These are phyloP conservation scores for Colletotrichum brevisporum DNA, from an alignment of 2,329 filamentous ascomycete genomes.

Conservation along the genomic window DNA sequence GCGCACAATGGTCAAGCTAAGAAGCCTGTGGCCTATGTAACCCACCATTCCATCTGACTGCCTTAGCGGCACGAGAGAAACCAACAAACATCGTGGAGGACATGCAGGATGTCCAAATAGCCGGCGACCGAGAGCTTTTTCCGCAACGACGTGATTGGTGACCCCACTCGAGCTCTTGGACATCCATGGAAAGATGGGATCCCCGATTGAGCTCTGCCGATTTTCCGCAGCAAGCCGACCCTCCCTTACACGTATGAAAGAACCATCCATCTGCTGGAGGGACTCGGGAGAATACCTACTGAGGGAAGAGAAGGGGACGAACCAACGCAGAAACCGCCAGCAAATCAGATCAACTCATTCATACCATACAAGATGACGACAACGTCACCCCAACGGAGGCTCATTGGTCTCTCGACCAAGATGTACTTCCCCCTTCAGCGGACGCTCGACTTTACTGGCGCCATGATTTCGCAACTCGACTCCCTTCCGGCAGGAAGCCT, in stretches of 20 bases:
- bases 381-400: conserved; percentile 59
- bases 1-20: background rate
- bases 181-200: too few relatives aligned
- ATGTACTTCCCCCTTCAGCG: conserved; percentile 82
- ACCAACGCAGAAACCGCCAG: too few relatives aligned
- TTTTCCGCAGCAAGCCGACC: background rate
- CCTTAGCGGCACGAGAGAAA: too few relatives aligned
- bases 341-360: too few relatives aligned
- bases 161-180: background rate
- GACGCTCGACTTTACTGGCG: conserved; percentile 70
- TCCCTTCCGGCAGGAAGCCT: conserved; percentile 49
- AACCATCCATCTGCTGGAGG: background rate
- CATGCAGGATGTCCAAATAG: too few relatives aligned
- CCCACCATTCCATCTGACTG: too few relatives aligned
- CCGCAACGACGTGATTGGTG: background rate
- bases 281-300: too few relatives aligned
- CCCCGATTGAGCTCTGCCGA: background rate
- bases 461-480: conserved; percentile 62
- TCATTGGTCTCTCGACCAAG: conserved; percentile 82
- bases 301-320: too few relatives aligned
- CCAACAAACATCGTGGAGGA: too few relatives aligned
- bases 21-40: too few relatives aligned
- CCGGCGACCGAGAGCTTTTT: background rate
- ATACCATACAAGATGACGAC: too few relatives aligned
- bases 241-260: background rate